Conservation (phyloP, 139 green algal genomes). For the Volvox reticuliferus region DNA sequence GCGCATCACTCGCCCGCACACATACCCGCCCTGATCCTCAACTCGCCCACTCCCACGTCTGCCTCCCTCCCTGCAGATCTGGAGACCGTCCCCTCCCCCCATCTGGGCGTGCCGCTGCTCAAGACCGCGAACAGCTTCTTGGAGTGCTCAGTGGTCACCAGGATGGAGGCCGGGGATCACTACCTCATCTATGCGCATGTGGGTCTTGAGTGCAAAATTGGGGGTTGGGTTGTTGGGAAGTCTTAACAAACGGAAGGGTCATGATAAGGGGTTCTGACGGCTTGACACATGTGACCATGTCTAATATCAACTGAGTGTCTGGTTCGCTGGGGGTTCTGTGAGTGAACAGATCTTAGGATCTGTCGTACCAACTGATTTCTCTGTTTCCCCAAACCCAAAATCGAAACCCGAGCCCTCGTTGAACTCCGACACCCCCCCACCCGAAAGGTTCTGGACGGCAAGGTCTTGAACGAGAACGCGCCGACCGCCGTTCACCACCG, state of each 20-base stretch:
- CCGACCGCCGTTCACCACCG: constrained; percentile 88
- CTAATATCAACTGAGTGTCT: no score
- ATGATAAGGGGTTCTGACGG: no score
- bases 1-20: background rate
- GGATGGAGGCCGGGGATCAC: constrained; percentile 87
- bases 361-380: no score
- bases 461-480: constrained; percentile 74
- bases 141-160: constrained; percentile 74
- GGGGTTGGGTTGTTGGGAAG: background rate
- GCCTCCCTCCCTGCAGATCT: constrained; percentile 50
- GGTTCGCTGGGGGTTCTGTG: no score
- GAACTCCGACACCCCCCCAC: no score
- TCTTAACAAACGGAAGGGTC: constrained; percentile 53
- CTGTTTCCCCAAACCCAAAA: no score
- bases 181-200: constrained; percentile 58
- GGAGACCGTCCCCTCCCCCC: constrained; percentile 56
- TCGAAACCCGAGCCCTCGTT: no score
- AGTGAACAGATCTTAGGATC: no score
- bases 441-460: constrained; percentile 74
- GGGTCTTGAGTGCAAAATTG: background rate
- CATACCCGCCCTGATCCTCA: background rate
- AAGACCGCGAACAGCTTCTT: constrained; percentile 70
- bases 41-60: background rate
- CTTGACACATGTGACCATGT: no score
- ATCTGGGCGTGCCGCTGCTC: constrained; percentile 68